Base-by-base conservation (phyloP, 202 grass and related monocot genomes). In the Panicum virgatum region DNA sequence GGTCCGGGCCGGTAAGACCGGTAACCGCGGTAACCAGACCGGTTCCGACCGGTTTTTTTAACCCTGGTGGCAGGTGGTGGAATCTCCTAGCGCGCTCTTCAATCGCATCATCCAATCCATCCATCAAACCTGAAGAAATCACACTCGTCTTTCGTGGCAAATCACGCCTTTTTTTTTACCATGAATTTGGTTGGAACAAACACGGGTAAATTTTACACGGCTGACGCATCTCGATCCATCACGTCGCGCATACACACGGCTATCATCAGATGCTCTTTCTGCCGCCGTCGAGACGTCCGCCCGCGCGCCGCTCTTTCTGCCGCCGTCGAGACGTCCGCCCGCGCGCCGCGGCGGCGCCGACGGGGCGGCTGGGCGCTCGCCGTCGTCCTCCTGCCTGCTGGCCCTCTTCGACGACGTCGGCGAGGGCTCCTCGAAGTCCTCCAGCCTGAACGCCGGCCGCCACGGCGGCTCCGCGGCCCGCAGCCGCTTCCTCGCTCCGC, bases 381-480 rank as follows among this genome's bases (percentile, higher is more conserved):
- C 22, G n/a, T 6, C 65, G 11, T 20, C 38, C 5, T 1, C 66
- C 11, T 23, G 42, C 66, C 23, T 3, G 0, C 8, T 6, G 22
- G 66, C 29, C 42, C 7, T 70, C 67, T 70, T 70, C 40, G 57
- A 23, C n/a, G 39, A 27, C 66, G 66, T 18, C 23, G 25, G 42
- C 2, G 23, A 2, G 1, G 67, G 43, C 69, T 68, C 69, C 70
- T 68, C 34, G 37, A 88, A 88, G 76, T 88, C 86, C 45, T 88
- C 76, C 44, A 80, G 34, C 82, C 76, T 76, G 70, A 88, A 88
- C 53, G 8, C 54, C 10, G 82, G 86, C 76, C 63, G 32, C 86
- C 87, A 86, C 59, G 73, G 66, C 65, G 66, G 48, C 29, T 81
- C 72, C 48, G 77, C 48, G 0, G 9, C 18, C 64, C 87, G 73